phyloP scores from a whole-genome alignment of 345 rosid species.

The Populus pruinosa region DNA sequence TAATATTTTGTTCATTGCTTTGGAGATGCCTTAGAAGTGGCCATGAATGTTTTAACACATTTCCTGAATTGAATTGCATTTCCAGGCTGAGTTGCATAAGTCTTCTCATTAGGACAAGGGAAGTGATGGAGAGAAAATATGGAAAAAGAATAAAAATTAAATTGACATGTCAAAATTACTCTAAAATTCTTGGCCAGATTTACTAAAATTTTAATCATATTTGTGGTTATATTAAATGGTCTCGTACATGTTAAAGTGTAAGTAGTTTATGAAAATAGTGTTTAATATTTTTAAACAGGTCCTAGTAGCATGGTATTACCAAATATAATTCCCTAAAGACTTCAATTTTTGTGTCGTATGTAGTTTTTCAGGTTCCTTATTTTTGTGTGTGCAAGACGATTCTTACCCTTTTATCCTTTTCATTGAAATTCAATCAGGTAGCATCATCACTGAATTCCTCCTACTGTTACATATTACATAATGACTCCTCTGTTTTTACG shows the following conservation, averaged over 20 bases:
- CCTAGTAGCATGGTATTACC: neutral
- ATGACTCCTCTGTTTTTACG: slow-evolving; percentile 68
- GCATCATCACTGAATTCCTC: slow-evolving; percentile 87
- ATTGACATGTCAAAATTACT: no score
- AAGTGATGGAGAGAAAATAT: no score
- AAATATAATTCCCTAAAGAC: neutral
- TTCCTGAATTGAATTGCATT: no score
- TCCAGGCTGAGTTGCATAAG: no score
- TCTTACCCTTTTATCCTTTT: neutral
- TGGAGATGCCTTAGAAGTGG: neutral
- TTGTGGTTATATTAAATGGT: no score
- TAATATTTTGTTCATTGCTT: no score
- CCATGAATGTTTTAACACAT: neutral
- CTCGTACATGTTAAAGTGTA: no score
- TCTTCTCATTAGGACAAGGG: no score
- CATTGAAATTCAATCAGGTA: slow-evolving; percentile 48
- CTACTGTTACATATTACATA: slow-evolving; percentile 86
- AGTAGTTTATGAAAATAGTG: no score
- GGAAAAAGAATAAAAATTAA: no score
- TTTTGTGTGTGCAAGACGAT: slow-evolving; percentile 3
- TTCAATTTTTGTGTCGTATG: neutral
- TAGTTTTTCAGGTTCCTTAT: neutral
- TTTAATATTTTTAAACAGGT: neutral
- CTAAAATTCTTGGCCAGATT: no score
- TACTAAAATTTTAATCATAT: no score